Base-by-base conservation (phyloP, 306 rosid genomes). In the Luffa aegyptiaca region DNA sequence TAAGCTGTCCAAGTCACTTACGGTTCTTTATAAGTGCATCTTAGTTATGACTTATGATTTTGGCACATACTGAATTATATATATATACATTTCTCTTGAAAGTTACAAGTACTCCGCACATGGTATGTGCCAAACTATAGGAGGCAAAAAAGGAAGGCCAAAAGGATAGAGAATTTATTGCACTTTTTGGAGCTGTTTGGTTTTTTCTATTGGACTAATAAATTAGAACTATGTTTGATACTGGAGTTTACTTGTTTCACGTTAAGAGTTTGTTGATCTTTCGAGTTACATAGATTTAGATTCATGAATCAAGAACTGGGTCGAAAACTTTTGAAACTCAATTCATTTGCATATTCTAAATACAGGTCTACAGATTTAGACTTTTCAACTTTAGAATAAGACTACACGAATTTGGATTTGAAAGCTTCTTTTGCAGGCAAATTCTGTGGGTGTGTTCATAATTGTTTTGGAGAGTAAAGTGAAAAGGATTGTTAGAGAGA, bases 11-110 rank as follows among this genome's bases (percentile, higher is more conserved):
- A 72, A 72, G 2, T 46, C 77, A 72, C 52, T 42, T 10, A 3
- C 10, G 55, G 56, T 46, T 72, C 57, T 11, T 45, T 72, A 72
- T 48, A 46, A 69, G 55, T 69, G 74, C 74, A 69, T 69, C 75
- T 69, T 69, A 69, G 75, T 44, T 69, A 69, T 42, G 36, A 20
- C 75, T 44, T 69, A 5, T 69, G 53, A 66, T 41, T 66, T 66
- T 66, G 74, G 74, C 51, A 66, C 51, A 66, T n/a, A 41, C 74
- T 66, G 12, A 18, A 17, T 39, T 69, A 1, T 69, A 69, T 44
- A 58, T 58, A 44, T 44, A 42, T 69, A n/a, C n/a, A 42, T 69
- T 10, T 42, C 36, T 20, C 75, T 69, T 53, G 8, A 69, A 69
- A 44, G 36, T 42, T 20, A 8, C 37, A n/a, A 20, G 75, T 69